Evolutionary conservation across 441 rosid species (phyloP).

Genomic region (Sinapis alba): DNA sequence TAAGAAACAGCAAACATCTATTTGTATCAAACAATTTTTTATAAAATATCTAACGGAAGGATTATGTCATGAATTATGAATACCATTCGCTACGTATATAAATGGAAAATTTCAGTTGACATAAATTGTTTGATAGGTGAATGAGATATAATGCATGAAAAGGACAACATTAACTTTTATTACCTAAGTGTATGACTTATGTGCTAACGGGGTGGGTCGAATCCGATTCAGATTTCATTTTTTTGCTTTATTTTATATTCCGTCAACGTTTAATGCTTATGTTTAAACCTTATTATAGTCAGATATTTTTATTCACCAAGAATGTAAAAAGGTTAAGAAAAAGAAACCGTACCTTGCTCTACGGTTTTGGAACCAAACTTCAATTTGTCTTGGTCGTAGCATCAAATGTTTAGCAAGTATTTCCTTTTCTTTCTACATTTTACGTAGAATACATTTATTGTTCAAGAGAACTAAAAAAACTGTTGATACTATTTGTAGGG

Average conservation of each 20-base stretch:
- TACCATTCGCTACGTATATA: too few relatives aligned
- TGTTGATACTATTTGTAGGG: not conserved
- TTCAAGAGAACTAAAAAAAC: not conserved
- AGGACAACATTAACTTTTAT: slow-evolving; percentile 33
- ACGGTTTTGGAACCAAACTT: slow-evolving; percentile 86
- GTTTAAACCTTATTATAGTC: slow-evolving; percentile 21
- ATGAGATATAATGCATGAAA: slow-evolving; percentile 27
- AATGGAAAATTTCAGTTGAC: too few relatives aligned
- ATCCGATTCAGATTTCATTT: slow-evolving; percentile 60
- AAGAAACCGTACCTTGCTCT: slow-evolving; percentile 69
- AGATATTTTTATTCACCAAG: slow-evolving; percentile 33
- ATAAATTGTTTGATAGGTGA: too few relatives aligned
- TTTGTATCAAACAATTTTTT: too few relatives aligned
- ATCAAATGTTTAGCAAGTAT: slow-evolving; percentile 61
- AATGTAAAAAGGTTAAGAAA: not conserved
- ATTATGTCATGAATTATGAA: too few relatives aligned
- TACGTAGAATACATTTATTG: not conserved
- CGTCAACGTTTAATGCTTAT: slow-evolving; percentile 48
- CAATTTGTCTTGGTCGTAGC: slow-evolving; percentile 71
- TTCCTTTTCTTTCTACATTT: slow-evolving; percentile 70
- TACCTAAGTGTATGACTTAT: slow-evolving; percentile 41
- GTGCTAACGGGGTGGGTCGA: slow-evolving; percentile 47
- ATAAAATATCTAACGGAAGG: too few relatives aligned
- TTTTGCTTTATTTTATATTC: slow-evolving; percentile 41
- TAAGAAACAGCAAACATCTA: too few relatives aligned